Evolutionary conservation across 2,329 filamentous ascomycete species (phyloP).

Genomic region (Monilinia vaccinii-corymbosi): DNA sequence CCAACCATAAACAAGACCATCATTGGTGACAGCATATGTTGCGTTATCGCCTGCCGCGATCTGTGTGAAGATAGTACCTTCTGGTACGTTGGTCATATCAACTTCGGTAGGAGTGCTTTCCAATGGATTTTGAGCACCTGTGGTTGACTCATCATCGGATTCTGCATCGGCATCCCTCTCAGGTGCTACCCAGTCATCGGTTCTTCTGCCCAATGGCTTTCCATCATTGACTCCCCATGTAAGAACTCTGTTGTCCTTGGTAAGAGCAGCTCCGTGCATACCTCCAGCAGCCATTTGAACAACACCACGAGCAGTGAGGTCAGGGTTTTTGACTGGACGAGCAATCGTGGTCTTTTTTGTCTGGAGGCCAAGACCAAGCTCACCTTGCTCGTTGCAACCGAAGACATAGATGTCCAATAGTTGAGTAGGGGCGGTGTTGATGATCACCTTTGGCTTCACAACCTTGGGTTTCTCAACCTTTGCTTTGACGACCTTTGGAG

Average conservation of each 20-base stretch:
- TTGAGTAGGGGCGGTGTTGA: slow-evolving; percentile 55
- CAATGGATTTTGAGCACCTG: slow-evolving; percentile 53
- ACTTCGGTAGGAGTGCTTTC: slow-evolving; percentile 42
- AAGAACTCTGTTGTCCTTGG: slow-evolving; percentile 68
- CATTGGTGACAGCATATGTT: slow-evolving; percentile 64
- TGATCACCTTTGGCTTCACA: slow-evolving; percentile 4
- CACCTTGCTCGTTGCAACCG: slow-evolving; percentile 67
- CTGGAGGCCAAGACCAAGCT: slow-evolving; percentile 67
- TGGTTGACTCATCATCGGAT: slow-evolving; percentile 41
- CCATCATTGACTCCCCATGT: slow-evolving; percentile 86
- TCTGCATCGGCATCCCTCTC: slow-evolving; percentile 40
- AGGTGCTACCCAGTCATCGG: slow-evolving; percentile 53
- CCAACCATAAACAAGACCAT: slow-evolving; percentile 75
- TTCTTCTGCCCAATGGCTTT: slow-evolving; percentile 68
- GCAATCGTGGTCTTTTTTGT: slow-evolving; percentile 60
- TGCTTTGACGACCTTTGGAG: slow-evolving; percentile 1
- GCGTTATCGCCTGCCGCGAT: slow-evolving; percentile 66
- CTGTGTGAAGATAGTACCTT: slow-evolving; percentile 51
- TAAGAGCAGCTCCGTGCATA: slow-evolving; percentile 71
- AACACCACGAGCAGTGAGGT: slow-evolving; percentile 52
- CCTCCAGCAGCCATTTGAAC: slow-evolving; percentile 71
- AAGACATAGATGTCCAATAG: slow-evolving; percentile 69
- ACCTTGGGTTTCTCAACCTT: background rate
- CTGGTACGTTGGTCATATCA: slow-evolving; percentile 42
- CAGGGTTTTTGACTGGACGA: slow-evolving; percentile 59